phyloP scores from a whole-genome alignment of 2,329 filamentous ascomycete genomes.

The Pseudogymnoascus sp. region DNA sequence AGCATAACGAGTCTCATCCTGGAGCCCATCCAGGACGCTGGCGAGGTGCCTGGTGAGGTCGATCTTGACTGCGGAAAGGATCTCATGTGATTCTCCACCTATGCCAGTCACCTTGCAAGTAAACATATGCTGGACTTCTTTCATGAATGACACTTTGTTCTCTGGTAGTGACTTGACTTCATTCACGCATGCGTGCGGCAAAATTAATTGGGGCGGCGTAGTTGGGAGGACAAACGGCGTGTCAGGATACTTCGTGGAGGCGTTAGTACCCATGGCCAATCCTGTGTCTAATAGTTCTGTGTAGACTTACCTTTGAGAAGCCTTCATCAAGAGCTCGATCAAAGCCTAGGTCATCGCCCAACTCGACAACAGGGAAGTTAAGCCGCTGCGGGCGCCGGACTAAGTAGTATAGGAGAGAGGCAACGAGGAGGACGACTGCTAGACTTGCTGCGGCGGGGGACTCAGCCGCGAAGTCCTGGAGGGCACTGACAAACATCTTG shows the following conservation, averaged over 20 bases:
- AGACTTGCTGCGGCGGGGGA: neutral
- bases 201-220: conserved; percentile 4
- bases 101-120: conserved; percentile 18
- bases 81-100: conserved; percentile 12
- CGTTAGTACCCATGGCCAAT: neutral
- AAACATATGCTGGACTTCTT: conserved; percentile 14
- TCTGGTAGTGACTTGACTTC: conserved; percentile 12
- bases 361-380: neutral
- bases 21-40: conserved; percentile 9
- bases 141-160: conserved; percentile 11
- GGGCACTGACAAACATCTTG: neutral
- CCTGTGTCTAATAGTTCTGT: neutral
- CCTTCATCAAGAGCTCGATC: neutral
- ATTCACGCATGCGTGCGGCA: conserved; percentile 12
- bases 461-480: conserved; percentile 3
- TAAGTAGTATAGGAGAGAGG: neutral
- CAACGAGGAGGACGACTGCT: neutral
- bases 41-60: conserved; percentile 14
- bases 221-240: conserved; percentile 11
- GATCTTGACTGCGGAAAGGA: conserved; percentile 2
- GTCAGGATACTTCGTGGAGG: conserved; percentile 10
- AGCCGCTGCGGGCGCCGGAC: neutral
- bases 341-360: neutral
- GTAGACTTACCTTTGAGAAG: neutral
- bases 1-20: conserved; percentile 12